Base-by-base conservation (phyloP, 495 filamentous ascomycete species). In the Penicillium subrubescens region DNA sequence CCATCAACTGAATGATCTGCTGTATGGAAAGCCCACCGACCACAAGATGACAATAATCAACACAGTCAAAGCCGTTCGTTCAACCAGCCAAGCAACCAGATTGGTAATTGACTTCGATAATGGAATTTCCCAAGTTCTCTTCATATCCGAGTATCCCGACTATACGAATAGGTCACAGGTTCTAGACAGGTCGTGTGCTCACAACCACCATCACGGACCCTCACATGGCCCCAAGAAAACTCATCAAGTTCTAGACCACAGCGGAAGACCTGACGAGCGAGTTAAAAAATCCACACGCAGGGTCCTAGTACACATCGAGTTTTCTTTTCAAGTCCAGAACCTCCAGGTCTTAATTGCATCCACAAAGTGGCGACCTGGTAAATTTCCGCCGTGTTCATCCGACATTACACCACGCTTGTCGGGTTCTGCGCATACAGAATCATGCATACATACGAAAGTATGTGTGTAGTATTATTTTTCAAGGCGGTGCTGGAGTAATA, bases 161-260 rank as follows among this genome's bases (percentile, higher is more conserved):
- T 14, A 41, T 17, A 14, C 12, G 31, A 14, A 50, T 8, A 59
- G 15, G 27, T 52, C 48, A 52, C 25, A 14, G 48, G 14, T 52
- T 12, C 6, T 23, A 15, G 48, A 3, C 14, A 10, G 10, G 48
- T 51, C 15, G 23, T 51, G 48, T 31, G 48, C 25, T 29, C 48
- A 52, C 17, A 52, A 31, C 27, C 48, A 31, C 48, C 25, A 29
- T 31, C 25, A 52, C 2, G 14, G 15, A 5, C 5, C 25, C 48
- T 19, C 23, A 3, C n/a, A 27, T 5, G 4, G 43, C 43, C n/a
- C 43, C n/a, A 19, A 25, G 23, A 44, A 56, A 56, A 56, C 53
- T 56, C 29, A 17, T 31, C 53, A 35, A 35, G 57, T 59, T 59
- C 57, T 59, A 59, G 57, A 59, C 57, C 57, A 29, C 43, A 6